Base-by-base conservation (phyloP, 2,329 filamentous ascomycete genomes). In the Colletotrichum neosansevieriae region DNA sequence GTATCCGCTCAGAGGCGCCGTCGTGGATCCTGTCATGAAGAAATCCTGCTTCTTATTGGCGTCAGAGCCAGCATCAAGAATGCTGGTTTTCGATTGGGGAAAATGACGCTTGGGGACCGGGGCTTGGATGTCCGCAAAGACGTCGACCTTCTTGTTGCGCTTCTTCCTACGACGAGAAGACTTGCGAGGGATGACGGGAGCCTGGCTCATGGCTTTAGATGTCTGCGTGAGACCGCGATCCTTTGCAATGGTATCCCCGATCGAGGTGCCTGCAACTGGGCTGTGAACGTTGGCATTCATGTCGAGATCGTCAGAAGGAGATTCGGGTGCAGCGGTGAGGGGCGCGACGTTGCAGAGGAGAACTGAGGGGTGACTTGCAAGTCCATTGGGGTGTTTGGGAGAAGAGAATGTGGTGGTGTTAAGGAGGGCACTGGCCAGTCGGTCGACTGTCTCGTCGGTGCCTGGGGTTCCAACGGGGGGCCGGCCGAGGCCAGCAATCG, bases 331-430 rank as follows among this genome's bases (percentile, higher is more conserved):
- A 34, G 49, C 12, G 11, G 32, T 10, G 15, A 65, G n/a, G 11
- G 65, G 60, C 10, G 49, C 58, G 21, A 47, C 34, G 34, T 49
- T 45, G 13, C 53, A 59, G 3, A 63, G 49, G 12, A 59, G 42
- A 11, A 70, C 60, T 0, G 69, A 65, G 15, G 69, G 69, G 34
- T 70, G 65, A 40, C 69, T 70, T 24, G 59, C 59, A 19, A 69
- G 57, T 10, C 69, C 65, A 47, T 68, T 68, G 5, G 65, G 65
- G 29, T 65, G 65, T 7, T 29, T 29, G 29, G 29, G 29, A 9
- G 29, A 29, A 12, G 47, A 53, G 58, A 40, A 57, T 5, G 62
- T 58, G 6, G 66, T 69, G 13, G 58, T 70, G 42, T 71, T 62
- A 3, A 71, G 32, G 21, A 71, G 62, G 3, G 51, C 62, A 21